Conservation (phyloP, 2,329 filamentous ascomycete species). For the Pestalotiopsis fici region DNA sequence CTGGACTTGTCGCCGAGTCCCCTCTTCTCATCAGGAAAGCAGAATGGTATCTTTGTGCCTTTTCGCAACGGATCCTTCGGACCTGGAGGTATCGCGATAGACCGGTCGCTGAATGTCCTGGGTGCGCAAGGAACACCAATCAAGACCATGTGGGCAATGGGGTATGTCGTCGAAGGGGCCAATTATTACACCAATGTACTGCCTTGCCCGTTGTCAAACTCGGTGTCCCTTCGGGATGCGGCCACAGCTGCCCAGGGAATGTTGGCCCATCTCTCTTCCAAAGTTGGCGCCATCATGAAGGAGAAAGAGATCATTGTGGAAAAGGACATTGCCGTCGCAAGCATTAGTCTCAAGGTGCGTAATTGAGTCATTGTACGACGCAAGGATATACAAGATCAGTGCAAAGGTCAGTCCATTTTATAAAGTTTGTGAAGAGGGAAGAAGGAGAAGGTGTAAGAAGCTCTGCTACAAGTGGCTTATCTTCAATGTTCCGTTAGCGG, state of each 20-base stretch:
- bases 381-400: too few species aligned
- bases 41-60: background rate
- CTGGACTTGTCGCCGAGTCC: background rate
- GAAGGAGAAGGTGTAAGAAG: too few species aligned
- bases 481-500: too few species aligned
- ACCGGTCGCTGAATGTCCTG: background rate
- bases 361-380: too few species aligned
- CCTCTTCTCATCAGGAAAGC: background rate
- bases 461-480: too few species aligned
- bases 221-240: background rate
- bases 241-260: background rate
- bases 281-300: background rate
- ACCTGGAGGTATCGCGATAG: background rate
- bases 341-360: too few species aligned
- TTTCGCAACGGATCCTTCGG: background rate
- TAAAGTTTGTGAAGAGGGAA: too few species aligned
- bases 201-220: background rate
- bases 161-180: background rate
- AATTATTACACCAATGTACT: background rate
- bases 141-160: background rate
- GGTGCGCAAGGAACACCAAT: background rate
- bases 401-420: too few species aligned
- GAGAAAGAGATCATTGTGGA: too few species aligned
- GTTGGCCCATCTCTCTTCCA: background rate
- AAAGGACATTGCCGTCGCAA: too few species aligned